These are phyloP conservation scores for Aspergillus pseudoviridinutans DNA, from an alignment of 2,329 filamentous ascomycete species.

Conservation along the genomic window DNA sequence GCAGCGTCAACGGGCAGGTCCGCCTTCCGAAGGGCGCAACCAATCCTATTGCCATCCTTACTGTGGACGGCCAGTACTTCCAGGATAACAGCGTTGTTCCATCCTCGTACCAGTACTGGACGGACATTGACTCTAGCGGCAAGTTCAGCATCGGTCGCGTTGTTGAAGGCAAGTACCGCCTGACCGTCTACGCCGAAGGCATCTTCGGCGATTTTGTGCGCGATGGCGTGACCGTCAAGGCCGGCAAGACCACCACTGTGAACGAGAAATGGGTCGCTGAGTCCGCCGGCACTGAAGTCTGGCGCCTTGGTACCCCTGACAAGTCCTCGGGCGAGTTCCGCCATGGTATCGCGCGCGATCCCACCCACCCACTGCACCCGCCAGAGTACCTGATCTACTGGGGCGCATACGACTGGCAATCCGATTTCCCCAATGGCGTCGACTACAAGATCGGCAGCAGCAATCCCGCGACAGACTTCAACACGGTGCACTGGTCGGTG, in stretches of 20 bases:
- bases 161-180: constrained; percentile 56
- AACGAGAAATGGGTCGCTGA: constrained; percentile 52
- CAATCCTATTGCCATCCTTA: constrained; percentile 54
- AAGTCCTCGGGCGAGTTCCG: constrained; percentile 58
- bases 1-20: constrained; percentile 49
- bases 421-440: constrained; percentile 58
- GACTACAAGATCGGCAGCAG: constrained; percentile 55
- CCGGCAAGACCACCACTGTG: constrained; percentile 38
- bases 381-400: constrained; percentile 61
- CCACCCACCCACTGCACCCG: constrained; percentile 48
- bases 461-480: constrained; percentile 49
- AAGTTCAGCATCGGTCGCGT: constrained; percentile 52
- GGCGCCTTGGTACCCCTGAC: constrained; percentile 60
- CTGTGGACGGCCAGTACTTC: constrained; percentile 50
- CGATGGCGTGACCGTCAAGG: constrained; percentile 47
- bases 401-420: constrained; percentile 56
- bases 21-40: constrained; percentile 50
- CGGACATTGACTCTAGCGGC: constrained; percentile 47
- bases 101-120: constrained; percentile 62
- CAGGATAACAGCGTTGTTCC: constrained; percentile 57
- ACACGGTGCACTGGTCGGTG: constrained; percentile 64
- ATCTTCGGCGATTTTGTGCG: constrained; percentile 59
- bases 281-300: constrained; percentile 55
- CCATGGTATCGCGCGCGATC: constrained; percentile 52
- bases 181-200: constrained; percentile 60